phyloP scores from a whole-genome alignment of 2,329 filamentous ascomycete genomes.

The Lecanicillium sp. region DNA sequence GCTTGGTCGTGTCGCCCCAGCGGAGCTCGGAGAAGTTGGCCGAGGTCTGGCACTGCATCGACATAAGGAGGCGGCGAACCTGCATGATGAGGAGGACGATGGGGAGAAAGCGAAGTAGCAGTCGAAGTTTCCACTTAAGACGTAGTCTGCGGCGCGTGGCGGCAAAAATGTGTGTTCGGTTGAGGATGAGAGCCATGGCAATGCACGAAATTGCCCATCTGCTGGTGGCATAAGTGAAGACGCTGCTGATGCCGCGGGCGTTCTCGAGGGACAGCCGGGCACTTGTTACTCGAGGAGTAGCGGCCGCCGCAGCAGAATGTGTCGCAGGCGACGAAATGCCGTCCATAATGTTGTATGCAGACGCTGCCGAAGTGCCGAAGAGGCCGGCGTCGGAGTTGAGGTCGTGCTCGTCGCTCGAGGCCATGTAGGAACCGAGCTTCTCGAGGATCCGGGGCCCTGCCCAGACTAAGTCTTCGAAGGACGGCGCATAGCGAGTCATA shows the following conservation, averaged over 20 bases:
- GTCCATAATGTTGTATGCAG: constrained; percentile 27
- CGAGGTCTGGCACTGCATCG: constrained; percentile 87
- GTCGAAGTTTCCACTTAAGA: constrained; percentile 65
- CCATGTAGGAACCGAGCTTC: constrained; percentile 59
- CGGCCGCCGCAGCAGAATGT: neutral
- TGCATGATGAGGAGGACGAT: constrained; percentile 66
- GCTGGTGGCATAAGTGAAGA: constrained; percentile 86
- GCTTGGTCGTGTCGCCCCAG: constrained; percentile 61
- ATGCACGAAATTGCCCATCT: constrained; percentile 90
- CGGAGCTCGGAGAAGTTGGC: constrained; percentile 62
- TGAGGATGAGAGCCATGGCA: constrained; percentile 77
- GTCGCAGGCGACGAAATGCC: neutral
- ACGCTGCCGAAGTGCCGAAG: constrained; percentile 20
- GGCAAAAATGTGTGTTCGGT: constrained; percentile 89
- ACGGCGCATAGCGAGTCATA: constrained; percentile 54
- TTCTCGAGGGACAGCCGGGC: constrained; percentile 47
- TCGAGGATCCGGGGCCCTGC: constrained; percentile 65
- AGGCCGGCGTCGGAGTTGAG: constrained; percentile 24
- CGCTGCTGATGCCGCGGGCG: constrained; percentile 67
- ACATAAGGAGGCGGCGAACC: constrained; percentile 65
- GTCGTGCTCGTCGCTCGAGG: constrained; percentile 54
- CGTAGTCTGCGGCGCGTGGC: constrained; percentile 76
- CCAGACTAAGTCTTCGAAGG: constrained; percentile 61
- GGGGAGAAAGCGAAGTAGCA: constrained; percentile 64
- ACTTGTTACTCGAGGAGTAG: constrained; percentile 28